phyloP scores from a whole-genome alignment of 176 grass and related monocot species.

The Urochloa ruziziensis region DNA sequence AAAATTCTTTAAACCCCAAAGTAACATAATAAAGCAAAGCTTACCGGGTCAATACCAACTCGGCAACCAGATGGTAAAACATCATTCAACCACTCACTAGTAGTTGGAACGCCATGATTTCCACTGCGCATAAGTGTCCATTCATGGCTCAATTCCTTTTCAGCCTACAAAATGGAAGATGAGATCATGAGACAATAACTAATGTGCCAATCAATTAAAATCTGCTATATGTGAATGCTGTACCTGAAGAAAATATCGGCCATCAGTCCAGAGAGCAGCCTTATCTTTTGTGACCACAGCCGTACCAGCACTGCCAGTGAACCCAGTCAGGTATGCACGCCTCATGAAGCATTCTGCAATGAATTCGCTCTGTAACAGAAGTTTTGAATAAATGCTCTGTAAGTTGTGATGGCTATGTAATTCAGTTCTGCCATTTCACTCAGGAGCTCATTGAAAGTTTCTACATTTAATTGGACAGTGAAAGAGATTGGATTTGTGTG shows the following conservation, averaged over 20 bases:
- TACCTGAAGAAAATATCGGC: slow-evolving; percentile 97
- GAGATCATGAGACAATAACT: neutral
- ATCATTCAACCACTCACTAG: slow-evolving; percentile 89
- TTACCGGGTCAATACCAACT: slow-evolving; percentile 97
- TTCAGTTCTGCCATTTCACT: neutral
- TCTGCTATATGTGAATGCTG: neutral
- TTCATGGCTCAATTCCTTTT: slow-evolving; percentile 66
- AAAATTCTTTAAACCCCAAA: neutral
- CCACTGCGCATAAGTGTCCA: slow-evolving; percentile 94
- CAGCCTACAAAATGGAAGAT: slow-evolving; percentile 56
- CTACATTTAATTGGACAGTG: neutral
- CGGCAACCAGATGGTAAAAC: slow-evolving; percentile 70
- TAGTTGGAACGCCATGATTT: slow-evolving; percentile 78
- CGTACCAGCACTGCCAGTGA: slow-evolving; percentile 97
- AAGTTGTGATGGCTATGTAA: neutral
- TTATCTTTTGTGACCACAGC: slow-evolving; percentile 90
- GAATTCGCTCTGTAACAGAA: slow-evolving; percentile 74
- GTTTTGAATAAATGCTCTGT: slow-evolving; percentile 1
- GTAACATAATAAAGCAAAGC: slow-evolving; percentile 35
- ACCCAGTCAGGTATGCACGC: slow-evolving; percentile 73
- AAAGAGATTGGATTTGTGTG: too few species aligned
- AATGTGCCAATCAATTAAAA: neutral
- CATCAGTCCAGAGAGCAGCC: slow-evolving; percentile 97
- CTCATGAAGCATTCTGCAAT: slow-evolving; percentile 92
- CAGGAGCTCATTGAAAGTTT: neutral